Conservation (phyloP, 192 early-diverging fungal genomes). For the Gigaspora rosea region DNA sequence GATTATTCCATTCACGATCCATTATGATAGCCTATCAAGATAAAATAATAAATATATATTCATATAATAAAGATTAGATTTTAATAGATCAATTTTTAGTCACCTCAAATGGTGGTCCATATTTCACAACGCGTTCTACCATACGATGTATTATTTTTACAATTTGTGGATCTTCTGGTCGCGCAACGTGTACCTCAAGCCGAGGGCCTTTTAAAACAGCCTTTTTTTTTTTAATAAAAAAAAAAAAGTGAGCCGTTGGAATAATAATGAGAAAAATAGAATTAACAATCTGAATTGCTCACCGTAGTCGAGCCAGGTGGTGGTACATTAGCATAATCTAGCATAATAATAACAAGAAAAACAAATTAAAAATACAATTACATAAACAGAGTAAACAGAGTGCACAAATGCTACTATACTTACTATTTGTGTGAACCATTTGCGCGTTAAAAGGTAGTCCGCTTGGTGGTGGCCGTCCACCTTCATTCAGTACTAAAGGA, state of each 20-base stretch:
- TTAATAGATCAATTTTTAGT: not conserved
- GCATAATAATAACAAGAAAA: not conserved
- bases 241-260: not conserved
- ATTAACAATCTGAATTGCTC: not conserved
- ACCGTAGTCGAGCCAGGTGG: conserved; percentile 2
- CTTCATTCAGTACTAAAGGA: conserved; percentile 40
- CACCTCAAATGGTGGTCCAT: conserved; percentile 76
- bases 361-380: not conserved
- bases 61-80: not conserved
- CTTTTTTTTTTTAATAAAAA: not conserved
- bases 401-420: not conserved
- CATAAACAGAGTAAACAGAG: not conserved
- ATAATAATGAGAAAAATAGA: not conserved
- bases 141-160: conserved; percentile 79
- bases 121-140: conserved; percentile 73
- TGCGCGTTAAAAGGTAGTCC: conserved; percentile 69
- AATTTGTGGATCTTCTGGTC: conserved; percentile 58
- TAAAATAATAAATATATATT: not conserved
- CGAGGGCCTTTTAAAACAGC: conserved; percentile 37
- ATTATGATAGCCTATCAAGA: conserved; percentile 58
- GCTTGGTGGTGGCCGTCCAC: conserved; percentile 32
- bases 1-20: conserved; percentile 62
- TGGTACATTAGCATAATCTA: conserved; percentile 10
- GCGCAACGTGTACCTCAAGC: conserved; percentile 66
- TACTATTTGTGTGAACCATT: conserved; percentile 38